These are phyloP conservation scores for Schizonepeta tenuifolia DNA, from an alignment of 257 asterid species.

Conservation along the genomic window DNA sequence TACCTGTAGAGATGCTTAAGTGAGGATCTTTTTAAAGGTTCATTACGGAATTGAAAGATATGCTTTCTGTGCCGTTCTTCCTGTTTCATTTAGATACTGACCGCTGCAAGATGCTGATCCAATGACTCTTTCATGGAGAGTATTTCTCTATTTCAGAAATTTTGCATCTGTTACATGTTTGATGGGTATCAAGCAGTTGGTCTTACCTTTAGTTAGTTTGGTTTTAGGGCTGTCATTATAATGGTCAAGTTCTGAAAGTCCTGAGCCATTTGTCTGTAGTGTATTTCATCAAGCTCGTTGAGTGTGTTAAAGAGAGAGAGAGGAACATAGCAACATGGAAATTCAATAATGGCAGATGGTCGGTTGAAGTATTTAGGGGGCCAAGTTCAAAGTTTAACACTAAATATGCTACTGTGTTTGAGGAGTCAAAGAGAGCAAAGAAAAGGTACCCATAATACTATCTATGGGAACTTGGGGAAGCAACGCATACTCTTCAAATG, in stretches of 20 bases:
- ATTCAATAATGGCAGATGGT: background rate
- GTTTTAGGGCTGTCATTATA: background rate
- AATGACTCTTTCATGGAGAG: constrained; percentile 4
- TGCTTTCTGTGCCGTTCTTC: background rate
- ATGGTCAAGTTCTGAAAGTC: background rate
- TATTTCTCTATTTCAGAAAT: background rate
- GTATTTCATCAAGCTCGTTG: background rate
- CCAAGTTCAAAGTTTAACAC: constrained; percentile 8
- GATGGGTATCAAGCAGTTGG: background rate
- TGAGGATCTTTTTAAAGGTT: background rate
- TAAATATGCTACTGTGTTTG: background rate
- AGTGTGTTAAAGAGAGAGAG: background rate
- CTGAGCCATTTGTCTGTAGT: background rate
- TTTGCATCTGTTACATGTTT: background rate
- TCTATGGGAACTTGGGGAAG: background rate
- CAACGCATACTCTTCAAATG: background rate
- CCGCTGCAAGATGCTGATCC: background rate
- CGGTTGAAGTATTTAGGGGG: background rate
- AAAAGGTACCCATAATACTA: background rate
- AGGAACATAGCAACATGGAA: background rate
- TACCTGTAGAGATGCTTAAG: constrained; percentile 8
- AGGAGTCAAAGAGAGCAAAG: background rate
- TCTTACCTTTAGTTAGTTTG: background rate
- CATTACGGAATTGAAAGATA: background rate
- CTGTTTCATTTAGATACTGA: background rate